These are phyloP conservation scores for Blepharisma undulans DNA, from an alignment of 169 alveolate genomes.

Conservation along the genomic window DNA sequence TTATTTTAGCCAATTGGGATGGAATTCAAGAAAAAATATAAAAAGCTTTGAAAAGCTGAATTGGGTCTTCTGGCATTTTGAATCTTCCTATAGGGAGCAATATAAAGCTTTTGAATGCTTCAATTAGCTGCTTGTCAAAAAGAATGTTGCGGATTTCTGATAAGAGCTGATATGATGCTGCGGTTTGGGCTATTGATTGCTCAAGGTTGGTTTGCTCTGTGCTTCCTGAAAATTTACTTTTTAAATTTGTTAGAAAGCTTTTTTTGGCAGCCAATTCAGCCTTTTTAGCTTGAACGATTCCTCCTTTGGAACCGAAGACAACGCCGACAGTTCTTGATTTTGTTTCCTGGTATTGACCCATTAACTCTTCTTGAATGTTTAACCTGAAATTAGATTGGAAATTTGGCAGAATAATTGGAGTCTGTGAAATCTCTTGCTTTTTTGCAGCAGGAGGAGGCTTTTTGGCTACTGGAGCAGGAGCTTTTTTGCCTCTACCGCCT, in stretches of 20 bases:
- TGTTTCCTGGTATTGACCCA: neutral
- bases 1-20: neutral
- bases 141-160: neutral
- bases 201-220: neutral
- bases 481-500: neutral
- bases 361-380: neutral
- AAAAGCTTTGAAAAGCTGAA: conserved; percentile 3
- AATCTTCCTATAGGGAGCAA: neutral
- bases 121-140: neutral
- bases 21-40: neutral
- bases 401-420: neutral
- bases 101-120: neutral
- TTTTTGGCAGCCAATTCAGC: conserved; percentile 33
- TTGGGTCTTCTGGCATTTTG: neutral
- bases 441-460: neutral
- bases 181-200: neutral
- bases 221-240: neutral
- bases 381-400: neutral
- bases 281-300: neutral
- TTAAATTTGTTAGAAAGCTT: neutral
- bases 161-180: neutral
- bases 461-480: conserved; percentile 1
- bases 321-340: neutral
- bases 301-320: neutral
- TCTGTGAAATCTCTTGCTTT: neutral